Evolutionary conservation across 768 basidiomycete species (phyloP), one percentile per base, ranked within the genome.

Genomic region (Mycena polygramma): DNA sequence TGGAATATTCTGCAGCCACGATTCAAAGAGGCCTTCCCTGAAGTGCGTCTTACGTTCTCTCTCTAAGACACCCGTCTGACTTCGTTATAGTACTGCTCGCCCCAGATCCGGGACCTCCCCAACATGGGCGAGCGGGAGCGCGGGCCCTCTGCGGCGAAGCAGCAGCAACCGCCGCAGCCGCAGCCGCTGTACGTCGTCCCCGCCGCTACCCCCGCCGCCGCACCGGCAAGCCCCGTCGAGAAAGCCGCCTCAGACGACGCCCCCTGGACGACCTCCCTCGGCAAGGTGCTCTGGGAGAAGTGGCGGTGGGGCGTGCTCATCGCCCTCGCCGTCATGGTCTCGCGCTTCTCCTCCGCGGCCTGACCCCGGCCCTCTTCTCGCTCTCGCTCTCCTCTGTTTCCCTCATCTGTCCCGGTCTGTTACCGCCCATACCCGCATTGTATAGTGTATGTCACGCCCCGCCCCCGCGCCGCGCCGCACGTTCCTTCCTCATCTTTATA

Each of bases 41-140:
- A 96, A 53, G 95, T 95, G 78, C 54, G 61, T 76, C 57, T 51
- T 39, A 73, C 35, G 35, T 57, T 49, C 51, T 35, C 43, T 3
- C 30, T 6, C 43, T n/a, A n/a, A n/a, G 4, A 5, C 8, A 4
- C 26, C 22, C 19, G 15, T 65, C 54, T 36, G 53, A 69, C 17
- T 53, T 58, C 43, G 54, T 72, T 48, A 45, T 75, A 98, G 92
- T 94, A 94, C 75, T 93, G 92, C 75, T 84, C 86, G 37, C 85
- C 89, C 14, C 81, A 82, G 20, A 86, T 89, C 76, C 89, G 85
- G 53, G 91, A 96, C 76, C 81, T 97, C 36, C 97, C 97, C 0
- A 98, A 98, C 81, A 99, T 99, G 97, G 96, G 92, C 24, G 87
- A 93, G 79, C 90, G 87, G 73, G 93, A 93, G 74, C 86, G 88